phyloP scores from a whole-genome alignment of 371 early-diverging fungal species.

The Mortierella sp. region DNA sequence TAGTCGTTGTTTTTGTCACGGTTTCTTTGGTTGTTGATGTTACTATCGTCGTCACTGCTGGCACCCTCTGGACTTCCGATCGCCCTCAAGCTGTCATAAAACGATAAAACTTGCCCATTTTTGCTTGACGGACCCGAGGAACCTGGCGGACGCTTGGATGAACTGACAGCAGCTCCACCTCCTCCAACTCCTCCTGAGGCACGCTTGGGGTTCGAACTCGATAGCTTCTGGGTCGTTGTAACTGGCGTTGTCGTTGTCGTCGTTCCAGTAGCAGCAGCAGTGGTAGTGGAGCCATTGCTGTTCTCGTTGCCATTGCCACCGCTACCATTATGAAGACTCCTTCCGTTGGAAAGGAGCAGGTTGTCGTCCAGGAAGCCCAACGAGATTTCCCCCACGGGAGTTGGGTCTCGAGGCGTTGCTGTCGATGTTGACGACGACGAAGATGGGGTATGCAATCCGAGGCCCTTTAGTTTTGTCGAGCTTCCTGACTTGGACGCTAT shows the following conservation, averaged over 20 bases:
- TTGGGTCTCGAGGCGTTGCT: constrained; percentile 11
- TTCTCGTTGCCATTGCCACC: constrained; percentile 11
- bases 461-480: constrained; percentile 40
- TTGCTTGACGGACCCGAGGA: constrained; percentile 38
- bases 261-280: neutral
- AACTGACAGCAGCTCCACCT: constrained; percentile 14
- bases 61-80: constrained; percentile 34
- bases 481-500: constrained; percentile 39
- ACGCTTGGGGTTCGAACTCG: constrained; percentile 50
- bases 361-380: constrained; percentile 45
- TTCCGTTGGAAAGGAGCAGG: constrained; percentile 43
- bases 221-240: constrained; percentile 34
- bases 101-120: constrained; percentile 56
- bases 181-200: constrained; percentile 26
- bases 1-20: neutral
- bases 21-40: neutral
- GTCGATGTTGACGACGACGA: constrained; percentile 14
- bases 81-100: constrained; percentile 45
- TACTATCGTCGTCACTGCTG: constrained; percentile 20
- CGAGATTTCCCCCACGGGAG: constrained; percentile 46
- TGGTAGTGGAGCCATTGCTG: constrained; percentile 10
- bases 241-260: neutral
- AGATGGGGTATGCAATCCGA: constrained; percentile 36
- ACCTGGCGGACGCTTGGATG: constrained; percentile 49
- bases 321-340: constrained; percentile 47